Percentiles rank a stretch among this genome's conserved stretches.
Evolutionary conservation across 2,329 filamentous ascomycete species (phyloP).

Genomic region (Penicillium hordei): DNA sequence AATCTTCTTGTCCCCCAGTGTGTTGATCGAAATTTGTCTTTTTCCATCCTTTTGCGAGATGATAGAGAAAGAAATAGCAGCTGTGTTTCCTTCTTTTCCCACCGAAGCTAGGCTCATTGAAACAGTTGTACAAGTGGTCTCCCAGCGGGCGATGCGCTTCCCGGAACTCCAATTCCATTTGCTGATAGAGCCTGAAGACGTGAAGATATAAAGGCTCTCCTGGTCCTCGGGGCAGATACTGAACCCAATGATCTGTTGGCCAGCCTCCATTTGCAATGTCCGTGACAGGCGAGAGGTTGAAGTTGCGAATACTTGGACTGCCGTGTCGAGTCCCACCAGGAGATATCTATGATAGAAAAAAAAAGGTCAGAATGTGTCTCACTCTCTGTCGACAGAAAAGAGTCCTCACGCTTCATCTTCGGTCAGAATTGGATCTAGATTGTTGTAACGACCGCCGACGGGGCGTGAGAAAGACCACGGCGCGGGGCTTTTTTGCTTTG

Average conservation of each 20-base stretch:
- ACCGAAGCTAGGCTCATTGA: slow-evolving; percentile 25
- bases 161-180: slow-evolving; percentile 61
- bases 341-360: slow-evolving; percentile 57
- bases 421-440: slow-evolving; percentile 58
- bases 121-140: slow-evolving; percentile 39
- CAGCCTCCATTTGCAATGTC: slow-evolving; percentile 60
- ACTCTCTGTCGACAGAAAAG: background rate
- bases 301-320: slow-evolving; percentile 77
- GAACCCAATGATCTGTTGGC: slow-evolving; percentile 52
- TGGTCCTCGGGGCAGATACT: slow-evolving; percentile 53
- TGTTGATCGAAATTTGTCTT: slow-evolving; percentile 33
- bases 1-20: slow-evolving; percentile 23
- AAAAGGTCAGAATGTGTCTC: slow-evolving; percentile 10
- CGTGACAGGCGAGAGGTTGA: slow-evolving; percentile 77
- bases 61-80: slow-evolving; percentile 42
- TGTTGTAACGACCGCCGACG: slow-evolving; percentile 56
- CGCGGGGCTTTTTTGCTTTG: slow-evolving; percentile 15
- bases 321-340: slow-evolving; percentile 71
- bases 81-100: slow-evolving; percentile 28
- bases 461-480: slow-evolving; percentile 52
- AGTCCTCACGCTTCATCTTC: slow-evolving; percentile 55
- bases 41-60: slow-evolving; percentile 39
- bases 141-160: slow-evolving; percentile 46
- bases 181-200: slow-evolving; percentile 51
- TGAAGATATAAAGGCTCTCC: slow-evolving; percentile 56